A percentile compares a stretch with the other conserved stretches of the same genome.
Evolutionary conservation across 2,329 filamentous ascomycete species (phyloP).

Genomic region (Amesomyces nigricolor): DNA sequence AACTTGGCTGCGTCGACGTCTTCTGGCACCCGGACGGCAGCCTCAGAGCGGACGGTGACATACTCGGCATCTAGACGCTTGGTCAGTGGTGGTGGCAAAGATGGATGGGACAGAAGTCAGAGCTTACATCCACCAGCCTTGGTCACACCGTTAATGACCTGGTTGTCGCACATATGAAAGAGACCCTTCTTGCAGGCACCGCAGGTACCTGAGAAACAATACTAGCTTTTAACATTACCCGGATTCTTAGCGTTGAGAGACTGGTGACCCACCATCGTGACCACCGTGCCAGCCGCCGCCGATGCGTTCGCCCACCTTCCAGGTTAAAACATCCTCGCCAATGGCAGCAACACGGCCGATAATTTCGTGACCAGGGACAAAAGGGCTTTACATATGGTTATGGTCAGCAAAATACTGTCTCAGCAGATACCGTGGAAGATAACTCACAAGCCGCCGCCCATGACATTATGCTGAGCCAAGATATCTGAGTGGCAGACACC

Average conservation of each 20-base stretch:
- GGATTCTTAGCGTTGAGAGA: not conserved
- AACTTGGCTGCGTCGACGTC: constrained; percentile 38
- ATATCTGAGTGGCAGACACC: constrained; percentile 55
- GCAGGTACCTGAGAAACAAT: constrained; percentile 40
- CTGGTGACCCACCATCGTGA: constrained; percentile 38
- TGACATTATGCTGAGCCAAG: constrained; percentile 30
- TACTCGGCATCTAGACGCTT: constrained; percentile 43
- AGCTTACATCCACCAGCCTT: constrained; percentile 54
- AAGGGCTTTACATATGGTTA: constrained; percentile 20
- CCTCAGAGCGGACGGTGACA: constrained; percentile 48
- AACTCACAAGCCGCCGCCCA: constrained; percentile 28
- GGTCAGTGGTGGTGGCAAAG: not conserved
- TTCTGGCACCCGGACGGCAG: constrained; percentile 40
- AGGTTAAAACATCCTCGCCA: constrained; percentile 45
- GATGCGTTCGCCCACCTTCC: constrained; percentile 59
- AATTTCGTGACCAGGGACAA: constrained; percentile 54
- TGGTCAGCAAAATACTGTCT: not conserved
- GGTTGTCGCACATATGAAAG: constrained; percentile 64
- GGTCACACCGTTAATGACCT: constrained; percentile 58
- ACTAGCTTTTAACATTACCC: not conserved
- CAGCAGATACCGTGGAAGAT: not conserved
- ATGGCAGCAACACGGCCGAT: constrained; percentile 54
- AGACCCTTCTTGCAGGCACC: constrained; percentile 55
- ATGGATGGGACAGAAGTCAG: not conserved
- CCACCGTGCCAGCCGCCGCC: constrained; percentile 66